These are phyloP conservation scores for Vanilla planifolia DNA, from an alignment of 106 monocot genomes.

Conservation along the genomic window DNA sequence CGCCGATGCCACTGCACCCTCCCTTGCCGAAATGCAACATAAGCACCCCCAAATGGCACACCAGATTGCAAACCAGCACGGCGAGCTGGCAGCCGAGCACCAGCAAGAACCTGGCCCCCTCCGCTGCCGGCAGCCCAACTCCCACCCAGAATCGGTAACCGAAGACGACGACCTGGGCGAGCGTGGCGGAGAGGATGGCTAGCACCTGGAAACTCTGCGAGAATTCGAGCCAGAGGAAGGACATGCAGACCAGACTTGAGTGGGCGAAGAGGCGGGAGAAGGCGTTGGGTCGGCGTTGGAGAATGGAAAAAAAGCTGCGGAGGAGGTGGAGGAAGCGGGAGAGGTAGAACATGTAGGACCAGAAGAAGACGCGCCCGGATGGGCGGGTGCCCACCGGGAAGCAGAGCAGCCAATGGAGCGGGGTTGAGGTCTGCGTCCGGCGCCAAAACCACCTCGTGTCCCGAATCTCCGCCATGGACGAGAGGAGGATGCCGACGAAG, in stretches of 20 bases:
- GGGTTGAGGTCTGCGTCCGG: conserved; percentile 32
- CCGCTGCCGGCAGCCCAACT: conserved; percentile 44
- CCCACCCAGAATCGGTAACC: conserved; percentile 89
- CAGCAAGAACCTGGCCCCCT: conserved; percentile 20
- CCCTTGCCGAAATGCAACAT: conserved; percentile 62
- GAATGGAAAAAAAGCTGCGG: conserved; percentile 60
- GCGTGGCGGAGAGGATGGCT: conserved; percentile 59
- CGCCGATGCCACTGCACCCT: conserved; percentile 81
- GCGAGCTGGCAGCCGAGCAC: conserved; percentile 57
- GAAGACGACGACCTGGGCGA: conserved; percentile 60
- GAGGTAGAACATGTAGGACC: conserved; percentile 84
- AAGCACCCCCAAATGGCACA: conserved; percentile 64
- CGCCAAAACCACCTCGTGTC: conserved; percentile 64
- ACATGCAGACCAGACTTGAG: conserved; percentile 50
- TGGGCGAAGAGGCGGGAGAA: conserved; percentile 33
- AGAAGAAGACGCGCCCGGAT: conserved; percentile 86
- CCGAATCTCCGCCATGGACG: conserved; percentile 61
- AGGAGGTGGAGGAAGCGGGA: conserved; percentile 71
- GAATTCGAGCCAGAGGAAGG: conserved; percentile 96
- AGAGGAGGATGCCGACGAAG: conserved; percentile 67
- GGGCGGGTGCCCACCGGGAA: conserved; percentile 81
- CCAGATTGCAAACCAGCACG: conserved; percentile 48
- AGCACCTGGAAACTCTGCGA: conserved; percentile 87
- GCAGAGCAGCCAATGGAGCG: conserved; percentile 81
- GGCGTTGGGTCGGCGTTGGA: conserved; percentile 26